phyloP scores from a whole-genome alignment of 2,329 filamentous ascomycete genomes.

The Ophiocordyceps camponoti-floridani region DNA sequence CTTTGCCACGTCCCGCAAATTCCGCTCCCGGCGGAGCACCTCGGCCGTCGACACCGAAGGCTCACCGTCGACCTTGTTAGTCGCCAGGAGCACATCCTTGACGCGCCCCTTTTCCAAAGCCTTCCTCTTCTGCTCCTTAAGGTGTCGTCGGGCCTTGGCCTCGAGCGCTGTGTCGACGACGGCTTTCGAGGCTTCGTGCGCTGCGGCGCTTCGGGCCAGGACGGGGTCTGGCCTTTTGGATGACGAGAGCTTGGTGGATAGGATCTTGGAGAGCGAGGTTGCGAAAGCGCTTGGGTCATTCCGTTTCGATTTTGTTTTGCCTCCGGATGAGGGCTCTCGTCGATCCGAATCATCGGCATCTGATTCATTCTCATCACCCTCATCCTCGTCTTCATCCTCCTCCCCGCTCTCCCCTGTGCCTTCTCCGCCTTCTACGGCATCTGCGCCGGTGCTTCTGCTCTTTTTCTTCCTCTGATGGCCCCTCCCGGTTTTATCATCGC shows the following conservation, averaged over 20 bases:
- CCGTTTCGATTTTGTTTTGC: conserved; percentile 51
- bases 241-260: conserved; percentile 71
- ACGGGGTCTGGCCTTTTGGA: conserved; percentile 77
- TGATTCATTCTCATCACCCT: conserved; percentile 20
- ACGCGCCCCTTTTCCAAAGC: conserved; percentile 76
- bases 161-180: conserved; percentile 65
- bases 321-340: conserved; percentile 6
- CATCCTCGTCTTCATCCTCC: conserved; percentile 4
- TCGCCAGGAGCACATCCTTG: conserved; percentile 59
- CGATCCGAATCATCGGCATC: conserved; percentile 15
- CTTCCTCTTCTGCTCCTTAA: conserved; percentile 64
- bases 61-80: conserved; percentile 27
- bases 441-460: background rate
- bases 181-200: conserved; percentile 53
- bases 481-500: too few relatives aligned
- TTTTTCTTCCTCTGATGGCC: conserved; percentile 4
- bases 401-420: conserved; percentile 12
- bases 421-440: conserved; percentile 5
- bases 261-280: conserved; percentile 82
- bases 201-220: conserved; percentile 64
- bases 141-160: conserved; percentile 57
- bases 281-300: conserved; percentile 87
- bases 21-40: conserved; percentile 55
- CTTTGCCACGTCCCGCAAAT: conserved; percentile 73
- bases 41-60: conserved; percentile 29